Evolutionary conservation across 2,329 filamentous ascomycete genomes (phyloP).

Genomic region (Cladosporium austrohemisphaericum): DNA sequence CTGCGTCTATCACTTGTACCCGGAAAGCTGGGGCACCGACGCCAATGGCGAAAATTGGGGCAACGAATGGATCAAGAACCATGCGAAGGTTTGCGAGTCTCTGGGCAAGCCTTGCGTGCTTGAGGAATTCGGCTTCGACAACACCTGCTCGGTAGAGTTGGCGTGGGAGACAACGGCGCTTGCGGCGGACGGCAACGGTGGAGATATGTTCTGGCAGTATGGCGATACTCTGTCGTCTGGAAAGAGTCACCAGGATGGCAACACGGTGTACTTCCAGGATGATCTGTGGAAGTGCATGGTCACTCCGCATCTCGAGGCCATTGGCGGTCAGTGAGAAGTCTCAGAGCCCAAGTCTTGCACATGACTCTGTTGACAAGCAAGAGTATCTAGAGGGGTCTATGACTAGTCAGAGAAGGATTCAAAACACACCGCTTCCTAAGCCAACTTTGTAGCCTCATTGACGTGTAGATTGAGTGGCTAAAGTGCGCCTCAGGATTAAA

Average conservation of each 20-base stretch:
- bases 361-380: too few species aligned
- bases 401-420: too few species aligned
- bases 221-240: conserved; percentile 24
- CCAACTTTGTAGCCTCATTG: too few species aligned
- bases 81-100: conserved; percentile 19
- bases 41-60: conserved; percentile 19
- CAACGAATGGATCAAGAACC: conserved; percentile 23
- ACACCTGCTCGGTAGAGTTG: conserved; percentile 19
- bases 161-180: conserved; percentile 23
- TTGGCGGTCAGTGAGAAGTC: conserved; percentile 11
- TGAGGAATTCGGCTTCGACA: conserved; percentile 22
- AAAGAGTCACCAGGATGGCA: conserved; percentile 21
- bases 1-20: conserved; percentile 25
- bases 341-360: too few species aligned
- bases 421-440: too few species aligned
- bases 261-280: conserved; percentile 21
- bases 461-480: too few species aligned
- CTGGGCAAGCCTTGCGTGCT: conserved; percentile 24
- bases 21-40: conserved; percentile 18
- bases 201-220: conserved; percentile 27
- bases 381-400: too few species aligned
- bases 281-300: conserved; percentile 18
- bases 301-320: conserved; percentile 17
- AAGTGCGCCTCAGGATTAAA: too few species aligned
- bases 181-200: conserved; percentile 15